Evolutionary conservation across 1,284 basidiomycete genomes (phyloP).

Genomic region (Pascua sp.): DNA sequence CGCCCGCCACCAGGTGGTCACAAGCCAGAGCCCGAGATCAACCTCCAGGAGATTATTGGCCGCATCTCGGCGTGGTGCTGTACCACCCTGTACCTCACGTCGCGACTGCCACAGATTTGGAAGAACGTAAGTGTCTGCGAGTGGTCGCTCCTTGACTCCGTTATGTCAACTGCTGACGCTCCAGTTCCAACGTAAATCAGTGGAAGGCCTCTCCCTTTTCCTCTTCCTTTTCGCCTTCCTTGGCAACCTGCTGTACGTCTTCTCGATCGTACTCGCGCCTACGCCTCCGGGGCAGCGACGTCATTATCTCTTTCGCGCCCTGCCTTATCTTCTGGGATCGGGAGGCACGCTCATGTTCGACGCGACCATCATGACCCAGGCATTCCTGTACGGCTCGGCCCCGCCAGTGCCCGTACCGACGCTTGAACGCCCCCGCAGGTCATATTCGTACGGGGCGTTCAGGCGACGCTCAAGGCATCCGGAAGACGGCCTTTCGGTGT

Average conservation of each 20-base stretch:
- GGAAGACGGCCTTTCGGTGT: constrained; percentile 7
- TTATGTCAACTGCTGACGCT: constrained; percentile 1
- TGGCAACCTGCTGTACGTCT: constrained; percentile 84
- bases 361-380: constrained; percentile 71
- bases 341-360: constrained; percentile 87
- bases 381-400: constrained; percentile 55
- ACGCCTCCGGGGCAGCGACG: constrained; percentile 25
- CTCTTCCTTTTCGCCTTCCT: constrained; percentile 87
- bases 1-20: background rate
- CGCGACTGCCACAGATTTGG: constrained; percentile 91
- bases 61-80: constrained; percentile 89
- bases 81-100: constrained; percentile 84
- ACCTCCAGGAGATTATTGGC: constrained; percentile 57
- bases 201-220: constrained; percentile 89
- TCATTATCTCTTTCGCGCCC: constrained; percentile 45
- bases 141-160: background rate
- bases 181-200: constrained; percentile 82
- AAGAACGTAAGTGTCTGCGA: constrained; percentile 70
- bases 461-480: constrained; percentile 5
- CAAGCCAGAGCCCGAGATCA: background rate
- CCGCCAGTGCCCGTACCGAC: constrained; percentile 29
- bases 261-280: constrained; percentile 63
- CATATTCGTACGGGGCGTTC: constrained; percentile 9
- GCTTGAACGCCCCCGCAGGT: constrained; percentile 14
- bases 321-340: constrained; percentile 72